phyloP scores from a whole-genome alignment of 148 eudicot genomes.

The Agrostemma githago region DNA sequence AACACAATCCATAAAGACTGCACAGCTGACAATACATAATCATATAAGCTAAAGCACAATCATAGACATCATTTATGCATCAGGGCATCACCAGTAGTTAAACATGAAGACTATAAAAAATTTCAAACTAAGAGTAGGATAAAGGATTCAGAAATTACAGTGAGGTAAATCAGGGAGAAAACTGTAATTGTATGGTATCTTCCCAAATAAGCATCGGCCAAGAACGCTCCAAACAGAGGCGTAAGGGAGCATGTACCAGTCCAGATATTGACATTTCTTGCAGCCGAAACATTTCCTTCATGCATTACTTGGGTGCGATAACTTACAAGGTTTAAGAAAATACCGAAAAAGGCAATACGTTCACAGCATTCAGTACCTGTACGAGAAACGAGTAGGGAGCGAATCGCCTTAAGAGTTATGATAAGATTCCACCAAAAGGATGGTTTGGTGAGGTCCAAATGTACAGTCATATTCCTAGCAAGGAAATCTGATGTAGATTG shows the following conservation, averaged over 20 bases:
- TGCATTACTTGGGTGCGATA: constrained; percentile 63
- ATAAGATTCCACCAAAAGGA: not conserved
- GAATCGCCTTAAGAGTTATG: not conserved
- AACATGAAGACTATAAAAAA: not conserved
- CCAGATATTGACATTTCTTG: constrained; percentile 76
- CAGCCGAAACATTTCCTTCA: constrained; percentile 73
- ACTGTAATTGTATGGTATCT: constrained; percentile 82
- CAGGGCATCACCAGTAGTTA: not conserved
- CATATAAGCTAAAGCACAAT: not conserved
- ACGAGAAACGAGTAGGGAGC: not conserved
- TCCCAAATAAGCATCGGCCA: constrained; percentile 84
- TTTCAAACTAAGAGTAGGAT: not conserved
- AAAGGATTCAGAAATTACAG: constrained; percentile 34
- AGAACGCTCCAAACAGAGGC: constrained; percentile 65
- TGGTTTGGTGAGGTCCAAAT: not conserved
- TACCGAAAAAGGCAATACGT: constrained; percentile 76
- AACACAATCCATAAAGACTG: not conserved
- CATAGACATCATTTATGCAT: not conserved
- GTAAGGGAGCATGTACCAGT: constrained; percentile 74
- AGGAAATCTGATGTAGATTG: not conserved
- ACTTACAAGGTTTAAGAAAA: constrained; percentile 61
- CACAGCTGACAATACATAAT: not conserved
- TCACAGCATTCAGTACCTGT: constrained; percentile 87
- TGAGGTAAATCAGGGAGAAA: constrained; percentile 61
- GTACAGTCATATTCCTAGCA: not conserved